Percentiles rank a stretch among this genome's conserved stretches.
Conservation (phyloP, 1,284 basidiomycete genomes). For the Ceratobasidium sp. region DNA sequence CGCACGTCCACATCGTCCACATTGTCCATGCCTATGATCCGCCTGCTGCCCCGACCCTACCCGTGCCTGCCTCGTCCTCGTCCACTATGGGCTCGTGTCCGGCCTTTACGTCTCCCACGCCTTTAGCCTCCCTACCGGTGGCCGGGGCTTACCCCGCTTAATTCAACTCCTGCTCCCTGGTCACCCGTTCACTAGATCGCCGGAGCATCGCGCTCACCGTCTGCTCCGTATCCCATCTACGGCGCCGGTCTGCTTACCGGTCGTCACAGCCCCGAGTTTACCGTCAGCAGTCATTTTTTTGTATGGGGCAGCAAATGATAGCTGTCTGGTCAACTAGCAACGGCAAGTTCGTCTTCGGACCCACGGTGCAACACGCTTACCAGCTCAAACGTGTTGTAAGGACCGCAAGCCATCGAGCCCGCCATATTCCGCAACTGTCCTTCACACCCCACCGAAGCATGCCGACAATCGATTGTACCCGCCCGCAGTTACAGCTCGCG, state of each 20-base stretch:
- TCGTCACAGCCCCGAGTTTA: slow-evolving; percentile 19
- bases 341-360: slow-evolving; percentile 20
- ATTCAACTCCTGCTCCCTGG: slow-evolving; percentile 31
- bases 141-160: slow-evolving; percentile 33
- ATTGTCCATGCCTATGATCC: too few species aligned
- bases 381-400: not conserved
- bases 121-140: slow-evolving; percentile 12
- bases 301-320: slow-evolving; percentile 6
- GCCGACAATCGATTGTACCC: slow-evolving; percentile 1
- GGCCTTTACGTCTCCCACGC: slow-evolving; percentile 21
- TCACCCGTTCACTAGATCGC: slow-evolving; percentile 16
- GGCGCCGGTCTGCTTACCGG: slow-evolving; percentile 19
- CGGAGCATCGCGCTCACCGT: slow-evolving; percentile 12
- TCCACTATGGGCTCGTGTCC: slow-evolving; percentile 13
- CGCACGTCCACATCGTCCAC: too few species aligned
- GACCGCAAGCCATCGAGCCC: slow-evolving; percentile 38
- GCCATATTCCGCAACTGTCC: slow-evolving; percentile 21
- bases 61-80: slow-evolving; percentile 14
- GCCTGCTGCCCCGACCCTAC: not conserved
- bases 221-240: slow-evolving; percentile 31
- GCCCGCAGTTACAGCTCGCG: slow-evolving; percentile 22
- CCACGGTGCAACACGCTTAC: slow-evolving; percentile 22
- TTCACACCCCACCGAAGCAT: slow-evolving; percentile 10
- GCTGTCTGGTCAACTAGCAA: not conserved
- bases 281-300: not conserved